Base-by-base conservation (phyloP, 257 asterid species). In the Parsonsia alboflavescens region DNA sequence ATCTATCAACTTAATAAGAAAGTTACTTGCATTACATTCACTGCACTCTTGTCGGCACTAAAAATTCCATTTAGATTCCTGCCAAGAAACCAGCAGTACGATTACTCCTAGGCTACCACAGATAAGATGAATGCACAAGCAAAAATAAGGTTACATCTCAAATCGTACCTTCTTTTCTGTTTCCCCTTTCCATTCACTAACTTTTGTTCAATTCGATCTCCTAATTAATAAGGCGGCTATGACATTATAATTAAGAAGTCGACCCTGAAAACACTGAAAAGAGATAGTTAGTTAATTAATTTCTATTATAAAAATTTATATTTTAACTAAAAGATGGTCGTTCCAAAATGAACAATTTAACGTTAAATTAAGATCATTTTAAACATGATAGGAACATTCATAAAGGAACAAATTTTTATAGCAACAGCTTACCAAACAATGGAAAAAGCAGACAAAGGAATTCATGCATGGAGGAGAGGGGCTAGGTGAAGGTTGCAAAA, bases 341-440 rank as follows among this genome's bases (percentile, higher is more conserved):
- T 33, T 33, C 0, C 46, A 42, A 0, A 41, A 42, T 42, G 46
- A 42, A 42, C 46, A 42, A 42, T 42, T 42, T 5, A 7, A 42
- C 46, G 3, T 3, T 50, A 50, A 53, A 53, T 54, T 54, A 21
- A 21, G 3, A 19, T 54, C n/a, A n/a, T n/a, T n/a, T 22, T 7
- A 54, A 21, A 21, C 1, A 7, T n/a, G 61, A 54, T 21, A 1
- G 17, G 9, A 54, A 54, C 61, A 54, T 21, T 54, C 61, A 21
- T 54, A 61, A 16, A 61, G 9, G n/a, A 28, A 61, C n/a, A 15
- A 61, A n/a, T 52, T 4, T 59, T 13, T 61, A 61, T 15, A 61
- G 10, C 67, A 30, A 61, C 67, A 61, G 67, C 67, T 61, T 30
- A 61, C 67, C 67, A 61, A 61, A 61, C 67, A 59, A 26, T n/a